These are phyloP conservation scores for Aspergillus ruber DNA, from an alignment of 2,329 filamentous ascomycete species.

Conservation along the genomic window DNA sequence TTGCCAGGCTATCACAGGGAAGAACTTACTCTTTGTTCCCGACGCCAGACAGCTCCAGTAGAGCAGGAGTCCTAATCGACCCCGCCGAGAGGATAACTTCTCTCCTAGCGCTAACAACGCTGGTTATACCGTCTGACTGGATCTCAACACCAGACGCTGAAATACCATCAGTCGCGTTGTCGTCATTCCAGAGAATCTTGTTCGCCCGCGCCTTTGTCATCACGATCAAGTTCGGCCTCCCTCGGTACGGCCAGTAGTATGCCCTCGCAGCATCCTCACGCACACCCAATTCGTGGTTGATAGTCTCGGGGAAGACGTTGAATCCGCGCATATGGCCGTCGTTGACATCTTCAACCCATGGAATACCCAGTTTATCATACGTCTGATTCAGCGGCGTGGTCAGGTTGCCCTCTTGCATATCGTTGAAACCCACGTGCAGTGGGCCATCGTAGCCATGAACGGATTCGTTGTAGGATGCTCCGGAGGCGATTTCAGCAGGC, in stretches of 20 bases:
- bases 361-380: conserved; percentile 28
- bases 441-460: conserved; percentile 22
- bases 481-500: conserved; percentile 11
- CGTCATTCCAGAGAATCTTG: conserved; percentile 32
- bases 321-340: conserved; percentile 40
- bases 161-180: conserved; percentile 8
- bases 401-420: conserved; percentile 17
- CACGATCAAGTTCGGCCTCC: conserved; percentile 40
- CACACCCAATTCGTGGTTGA: conserved; percentile 32
- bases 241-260: conserved; percentile 41
- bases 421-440: conserved; percentile 22
- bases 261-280: conserved; percentile 45
- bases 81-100: conserved; percentile 60
- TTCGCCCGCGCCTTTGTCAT: conserved; percentile 39
- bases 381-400: conserved; percentile 31
- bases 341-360: conserved; percentile 38
- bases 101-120: conserved; percentile 23
- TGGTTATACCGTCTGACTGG: conserved; percentile 13
- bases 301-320: conserved; percentile 36
- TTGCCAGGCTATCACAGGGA: neutral
- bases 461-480: conserved; percentile 19
- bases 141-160: conserved; percentile 27
- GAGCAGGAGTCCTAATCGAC: conserved; percentile 48
- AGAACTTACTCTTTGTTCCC: conserved; percentile 31
- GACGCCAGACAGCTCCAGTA: conserved; percentile 57